These are phyloP conservation scores for Alternaria brassicae DNA, from an alignment of 2,329 filamentous ascomycete genomes.

Conservation along the genomic window DNA sequence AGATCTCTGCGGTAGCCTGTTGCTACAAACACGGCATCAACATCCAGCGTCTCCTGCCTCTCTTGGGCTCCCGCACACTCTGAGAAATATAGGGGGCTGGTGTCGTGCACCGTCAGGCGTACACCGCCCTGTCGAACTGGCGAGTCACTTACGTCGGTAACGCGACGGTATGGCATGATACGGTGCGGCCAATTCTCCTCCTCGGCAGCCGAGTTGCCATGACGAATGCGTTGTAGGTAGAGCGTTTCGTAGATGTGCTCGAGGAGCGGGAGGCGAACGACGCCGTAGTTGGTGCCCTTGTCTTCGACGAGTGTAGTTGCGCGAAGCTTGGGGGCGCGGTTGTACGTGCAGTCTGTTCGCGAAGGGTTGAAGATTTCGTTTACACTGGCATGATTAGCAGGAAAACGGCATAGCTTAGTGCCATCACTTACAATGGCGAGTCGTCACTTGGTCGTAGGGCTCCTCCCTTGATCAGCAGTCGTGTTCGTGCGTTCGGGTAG, in stretches of 20 bases:
- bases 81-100: slow-evolving; percentile 48
- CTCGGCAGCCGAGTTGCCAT: slow-evolving; percentile 62
- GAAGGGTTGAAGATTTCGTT: slow-evolving; percentile 96
- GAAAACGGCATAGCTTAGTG: not conserved
- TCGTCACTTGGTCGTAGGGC: slow-evolving; percentile 92
- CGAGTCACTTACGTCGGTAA: slow-evolving; percentile 67
- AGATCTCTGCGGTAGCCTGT: slow-evolving; percentile 83
- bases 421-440: slow-evolving; percentile 82
- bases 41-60: slow-evolving; percentile 68
- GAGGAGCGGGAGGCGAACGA: slow-evolving; percentile 88
- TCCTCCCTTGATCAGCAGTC: slow-evolving; percentile 80
- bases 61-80: slow-evolving; percentile 50
- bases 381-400: slow-evolving; percentile 64
- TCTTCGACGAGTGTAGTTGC: slow-evolving; percentile 69
- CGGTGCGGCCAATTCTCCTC: slow-evolving; percentile 81
- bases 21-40: slow-evolving; percentile 83
- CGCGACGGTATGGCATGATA: slow-evolving; percentile 73
- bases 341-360: slow-evolving; percentile 78
- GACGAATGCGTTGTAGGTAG: slow-evolving; percentile 81
- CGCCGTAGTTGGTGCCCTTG: slow-evolving; percentile 90
- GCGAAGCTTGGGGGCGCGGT: slow-evolving; percentile 69
- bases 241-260: slow-evolving; percentile 87
- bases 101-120: slow-evolving; percentile 61
- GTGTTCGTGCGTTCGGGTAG: slow-evolving; percentile 82
- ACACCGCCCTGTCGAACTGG: slow-evolving; percentile 42